Conservation (phyloP, 768 basidiomycete species). For the Tubosaeta sp. region DNA sequence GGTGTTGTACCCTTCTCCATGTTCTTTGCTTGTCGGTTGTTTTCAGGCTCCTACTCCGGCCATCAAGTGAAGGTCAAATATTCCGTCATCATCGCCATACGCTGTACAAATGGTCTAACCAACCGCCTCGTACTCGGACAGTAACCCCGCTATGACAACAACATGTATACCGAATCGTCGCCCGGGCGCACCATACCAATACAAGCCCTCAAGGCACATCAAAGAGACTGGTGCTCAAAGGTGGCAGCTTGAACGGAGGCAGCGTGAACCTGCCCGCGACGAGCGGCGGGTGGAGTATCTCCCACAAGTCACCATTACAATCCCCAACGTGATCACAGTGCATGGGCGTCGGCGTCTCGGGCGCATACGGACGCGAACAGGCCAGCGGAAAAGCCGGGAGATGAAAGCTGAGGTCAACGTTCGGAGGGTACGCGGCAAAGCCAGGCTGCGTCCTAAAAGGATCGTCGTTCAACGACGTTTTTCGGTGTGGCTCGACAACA, state of each 20-base stretch:
- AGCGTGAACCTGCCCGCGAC: constrained; percentile 13
- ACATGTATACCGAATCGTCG: not conserved
- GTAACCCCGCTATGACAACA: not conserved
- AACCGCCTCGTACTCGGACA: too few relatives aligned
- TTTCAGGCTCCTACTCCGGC: too few relatives aligned
- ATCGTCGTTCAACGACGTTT: constrained; percentile 5
- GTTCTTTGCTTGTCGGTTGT: too few relatives aligned
- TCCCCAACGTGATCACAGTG: constrained; percentile 21
- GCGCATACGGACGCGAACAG: constrained; percentile 1
- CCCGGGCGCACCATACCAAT: too few relatives aligned
- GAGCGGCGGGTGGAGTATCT: constrained; percentile 23
- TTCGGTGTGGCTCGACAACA: not conserved
- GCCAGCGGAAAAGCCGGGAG: constrained; percentile 11
- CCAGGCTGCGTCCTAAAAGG: constrained; percentile 11
- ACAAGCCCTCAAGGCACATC: not conserved
- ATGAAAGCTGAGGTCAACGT: constrained; percentile 7
- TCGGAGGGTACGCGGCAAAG: not conserved
- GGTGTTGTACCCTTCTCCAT: too few relatives aligned
- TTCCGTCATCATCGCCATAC: too few relatives aligned
- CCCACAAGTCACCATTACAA: constrained; percentile 23
- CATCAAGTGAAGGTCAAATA: too few relatives aligned
- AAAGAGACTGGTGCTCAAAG: constrained; percentile 15
- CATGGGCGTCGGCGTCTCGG: constrained; percentile 27
- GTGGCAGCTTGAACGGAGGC: constrained; percentile 24
- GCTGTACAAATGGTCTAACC: too few relatives aligned